These are phyloP conservation scores for Candida montana DNA, from an alignment of 805 yeast species.

Conservation along the genomic window DNA sequence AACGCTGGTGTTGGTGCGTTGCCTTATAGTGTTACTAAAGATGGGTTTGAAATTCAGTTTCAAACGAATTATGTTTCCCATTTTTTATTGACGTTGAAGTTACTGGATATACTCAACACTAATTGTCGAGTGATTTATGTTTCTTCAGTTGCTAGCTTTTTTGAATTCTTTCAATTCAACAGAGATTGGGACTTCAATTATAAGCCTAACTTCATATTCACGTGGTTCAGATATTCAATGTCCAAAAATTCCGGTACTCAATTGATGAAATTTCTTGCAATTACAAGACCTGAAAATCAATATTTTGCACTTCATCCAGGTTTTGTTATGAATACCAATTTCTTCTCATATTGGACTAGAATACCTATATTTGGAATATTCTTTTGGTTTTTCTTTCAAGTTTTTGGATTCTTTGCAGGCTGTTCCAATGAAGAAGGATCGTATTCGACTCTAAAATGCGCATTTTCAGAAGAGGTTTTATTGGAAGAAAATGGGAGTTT, in stretches of 20 bases:
- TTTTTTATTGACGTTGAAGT: slow-evolving; percentile 57
- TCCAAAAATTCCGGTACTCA: slow-evolving; percentile 80
- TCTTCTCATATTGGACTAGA: slow-evolving; percentile 72
- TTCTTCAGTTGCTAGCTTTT: slow-evolving; percentile 58
- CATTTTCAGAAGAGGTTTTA: slow-evolving; percentile 42
- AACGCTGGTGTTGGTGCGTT: slow-evolving; percentile 80
- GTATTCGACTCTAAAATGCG: slow-evolving; percentile 56
- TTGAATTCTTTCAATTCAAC: slow-evolving; percentile 43
- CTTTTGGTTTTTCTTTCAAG: slow-evolving; percentile 66
- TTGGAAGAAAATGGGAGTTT: slow-evolving; percentile 60
- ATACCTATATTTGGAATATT: slow-evolving; percentile 71
- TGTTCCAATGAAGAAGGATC: slow-evolving; percentile 70
- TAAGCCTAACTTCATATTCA: slow-evolving; percentile 61
- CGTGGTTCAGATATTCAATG: slow-evolving; percentile 73
- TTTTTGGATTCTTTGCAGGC: slow-evolving; percentile 66
- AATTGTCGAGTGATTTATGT: slow-evolving; percentile 48
- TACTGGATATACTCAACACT: slow-evolving; percentile 37
- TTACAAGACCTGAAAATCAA: slow-evolving; percentile 59
- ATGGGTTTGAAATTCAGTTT: slow-evolving; percentile 72
- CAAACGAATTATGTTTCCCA: slow-evolving; percentile 78
- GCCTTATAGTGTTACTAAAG: slow-evolving; percentile 60
- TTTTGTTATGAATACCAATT: slow-evolving; percentile 73
- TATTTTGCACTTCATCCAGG: slow-evolving; percentile 79
- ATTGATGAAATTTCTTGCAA: slow-evolving; percentile 56
- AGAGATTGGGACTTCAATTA: slow-evolving; percentile 47